Conservation (phyloP, 2,329 filamentous ascomycete genomes). For the Periconia macrospinosa region DNA sequence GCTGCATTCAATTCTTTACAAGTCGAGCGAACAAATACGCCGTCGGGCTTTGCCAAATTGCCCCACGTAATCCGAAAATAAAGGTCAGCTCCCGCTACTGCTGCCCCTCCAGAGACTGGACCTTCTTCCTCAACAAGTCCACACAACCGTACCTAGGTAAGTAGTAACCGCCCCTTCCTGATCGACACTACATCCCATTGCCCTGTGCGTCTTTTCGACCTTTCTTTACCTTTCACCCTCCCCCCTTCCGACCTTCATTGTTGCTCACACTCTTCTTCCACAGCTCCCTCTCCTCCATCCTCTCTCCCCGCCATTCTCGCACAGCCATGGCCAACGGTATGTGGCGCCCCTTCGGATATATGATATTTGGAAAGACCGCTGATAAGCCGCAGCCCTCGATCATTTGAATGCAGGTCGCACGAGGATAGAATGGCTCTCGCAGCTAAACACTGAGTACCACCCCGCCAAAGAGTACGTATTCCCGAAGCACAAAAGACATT, state of each 20-base stretch:
- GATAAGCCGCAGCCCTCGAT: no score
- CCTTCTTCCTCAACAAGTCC: slow-evolving; percentile 15
- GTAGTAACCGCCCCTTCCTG: slow-evolving; percentile 6
- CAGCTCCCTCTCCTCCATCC: slow-evolving; percentile 10
- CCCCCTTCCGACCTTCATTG: background rate
- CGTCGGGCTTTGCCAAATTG: background rate
- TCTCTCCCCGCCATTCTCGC: slow-evolving; percentile 8
- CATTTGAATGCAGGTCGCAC: slow-evolving; percentile 77
- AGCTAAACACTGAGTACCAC: slow-evolving; percentile 86
- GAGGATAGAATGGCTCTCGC: slow-evolving; percentile 69
- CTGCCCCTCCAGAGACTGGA: slow-evolving; percentile 11
- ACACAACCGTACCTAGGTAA: no score
- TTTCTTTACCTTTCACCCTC: slow-evolving; percentile 6
- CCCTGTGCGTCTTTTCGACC: background rate
- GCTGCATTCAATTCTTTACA: no score
- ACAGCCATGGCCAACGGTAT: slow-evolving; percentile 65
- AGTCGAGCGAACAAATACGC: no score
- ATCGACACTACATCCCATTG: background rate
- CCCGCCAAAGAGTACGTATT: slow-evolving; percentile 71
- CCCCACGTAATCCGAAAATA: slow-evolving; percentile 16
- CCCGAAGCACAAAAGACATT: no score
- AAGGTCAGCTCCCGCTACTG: no score
- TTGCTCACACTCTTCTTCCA: background rate
- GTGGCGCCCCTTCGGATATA: no score
- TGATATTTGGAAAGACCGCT: no score